Percentiles rank a stretch among this genome's conserved stretches.
phyloP scores from a whole-genome alignment of 2,329 filamentous ascomycete genomes.

The Monosporascus sp. region DNA sequence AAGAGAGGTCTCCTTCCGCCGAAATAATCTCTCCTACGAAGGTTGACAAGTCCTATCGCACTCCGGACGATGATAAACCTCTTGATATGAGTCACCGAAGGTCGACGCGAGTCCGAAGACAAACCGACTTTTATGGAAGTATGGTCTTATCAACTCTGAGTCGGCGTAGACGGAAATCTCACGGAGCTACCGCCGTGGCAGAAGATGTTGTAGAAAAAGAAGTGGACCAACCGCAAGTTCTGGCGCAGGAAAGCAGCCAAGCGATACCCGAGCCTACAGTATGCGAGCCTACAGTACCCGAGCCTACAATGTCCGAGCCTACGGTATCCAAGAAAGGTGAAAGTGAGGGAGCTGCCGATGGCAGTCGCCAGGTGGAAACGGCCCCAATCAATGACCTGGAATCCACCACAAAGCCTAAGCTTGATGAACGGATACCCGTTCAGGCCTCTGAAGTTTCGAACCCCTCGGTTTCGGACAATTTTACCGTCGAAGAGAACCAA shows the following conservation, averaged over 20 bases:
- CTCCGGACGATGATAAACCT: neutral
- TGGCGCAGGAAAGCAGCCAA: neutral
- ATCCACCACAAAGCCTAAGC: neutral
- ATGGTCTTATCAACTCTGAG: neutral
- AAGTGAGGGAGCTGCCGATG: neutral
- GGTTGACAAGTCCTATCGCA: neutral
- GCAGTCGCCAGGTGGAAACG: neutral
- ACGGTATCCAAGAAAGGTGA: neutral
- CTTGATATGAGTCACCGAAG: constrained; percentile 5
- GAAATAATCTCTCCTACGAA: constrained; percentile 4
- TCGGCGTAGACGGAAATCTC: neutral
- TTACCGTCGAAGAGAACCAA: neutral
- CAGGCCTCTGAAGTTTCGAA: neutral
- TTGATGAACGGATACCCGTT: neutral
- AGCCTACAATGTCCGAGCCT: neutral
- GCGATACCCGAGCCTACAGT: neutral
- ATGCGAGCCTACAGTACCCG: neutral
- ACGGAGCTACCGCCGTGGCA: neutral
- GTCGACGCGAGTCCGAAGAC: constrained; percentile 7
- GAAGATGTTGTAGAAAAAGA: neutral
- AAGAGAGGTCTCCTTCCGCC: neutral
- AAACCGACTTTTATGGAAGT: neutral
- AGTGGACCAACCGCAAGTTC: neutral
- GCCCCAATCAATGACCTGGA: neutral
- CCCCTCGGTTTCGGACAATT: neutral